A percentile compares a stretch with the other conserved stretches of the same genome.
These are phyloP conservation scores for Coelastrella sp. DNA, from an alignment of 139 green algal genomes.

Conservation along the genomic window DNA sequence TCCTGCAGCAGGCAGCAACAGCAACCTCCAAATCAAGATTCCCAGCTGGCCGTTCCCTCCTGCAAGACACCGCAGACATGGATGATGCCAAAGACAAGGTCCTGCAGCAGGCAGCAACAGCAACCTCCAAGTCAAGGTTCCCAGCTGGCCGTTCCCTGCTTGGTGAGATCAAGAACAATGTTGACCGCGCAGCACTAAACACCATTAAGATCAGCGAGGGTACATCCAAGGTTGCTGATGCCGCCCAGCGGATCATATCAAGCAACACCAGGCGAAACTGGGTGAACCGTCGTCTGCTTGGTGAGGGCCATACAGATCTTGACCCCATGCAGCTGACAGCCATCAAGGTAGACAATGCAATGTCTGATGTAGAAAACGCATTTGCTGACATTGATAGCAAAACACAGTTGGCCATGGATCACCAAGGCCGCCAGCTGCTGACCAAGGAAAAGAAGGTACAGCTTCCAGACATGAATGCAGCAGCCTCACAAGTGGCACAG, in stretches of 20 bases:
- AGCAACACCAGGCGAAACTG: background rate
- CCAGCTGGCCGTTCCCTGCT: constrained; percentile 1
- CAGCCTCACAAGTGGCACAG: background rate
- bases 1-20: background rate
- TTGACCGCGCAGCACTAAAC: background rate
- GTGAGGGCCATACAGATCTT: background rate
- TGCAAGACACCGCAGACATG: background rate
- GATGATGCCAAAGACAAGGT: background rate
- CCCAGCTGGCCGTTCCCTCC: background rate
- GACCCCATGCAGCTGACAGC: background rate
- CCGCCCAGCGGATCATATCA: background rate
- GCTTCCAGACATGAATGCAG: background rate
- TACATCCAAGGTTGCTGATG: background rate
- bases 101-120: background rate
- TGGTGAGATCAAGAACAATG: background rate
- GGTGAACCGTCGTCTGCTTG: background rate
- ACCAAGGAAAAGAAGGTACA: background rate
- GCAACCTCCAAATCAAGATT: background rate
- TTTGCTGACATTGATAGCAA: background rate
- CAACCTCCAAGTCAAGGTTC: background rate
- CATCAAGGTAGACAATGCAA: background rate
- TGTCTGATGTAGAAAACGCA: background rate
- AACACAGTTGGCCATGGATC: background rate
- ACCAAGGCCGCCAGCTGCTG: background rate
- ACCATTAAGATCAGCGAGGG: background rate